Conservation (phyloP, 2,329 filamentous ascomycete genomes). For the Kalmusia sp. region DNA sequence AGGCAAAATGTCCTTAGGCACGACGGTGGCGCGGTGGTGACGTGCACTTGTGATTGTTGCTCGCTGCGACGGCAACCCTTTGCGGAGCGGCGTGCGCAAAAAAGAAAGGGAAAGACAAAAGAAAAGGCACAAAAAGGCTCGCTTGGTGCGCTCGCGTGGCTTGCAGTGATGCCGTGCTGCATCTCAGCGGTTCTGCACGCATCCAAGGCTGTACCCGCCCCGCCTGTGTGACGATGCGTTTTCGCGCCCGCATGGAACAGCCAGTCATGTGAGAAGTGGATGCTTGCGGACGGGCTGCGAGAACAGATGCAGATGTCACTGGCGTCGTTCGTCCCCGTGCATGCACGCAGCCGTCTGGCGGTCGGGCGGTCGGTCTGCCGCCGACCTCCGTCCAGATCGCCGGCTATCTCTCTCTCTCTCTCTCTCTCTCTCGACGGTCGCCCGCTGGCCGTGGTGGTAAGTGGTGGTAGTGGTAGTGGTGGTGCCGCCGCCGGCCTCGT, state of each 20-base stretch:
- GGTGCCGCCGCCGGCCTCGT: too few species aligned
- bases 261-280: constrained; percentile 19
- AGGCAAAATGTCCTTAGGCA: not conserved
- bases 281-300: not conserved
- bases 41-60: not conserved
- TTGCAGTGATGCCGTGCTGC: not conserved
- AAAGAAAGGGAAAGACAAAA: too few species aligned
- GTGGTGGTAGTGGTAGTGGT: too few species aligned
- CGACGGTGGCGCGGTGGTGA: not conserved
- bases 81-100: not conserved
- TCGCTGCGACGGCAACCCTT: not conserved
- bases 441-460: too few species aligned
- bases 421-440: too few species aligned
- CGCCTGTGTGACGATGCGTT: constrained; percentile 8
- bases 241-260: constrained; percentile 18
- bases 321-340: too few species aligned
- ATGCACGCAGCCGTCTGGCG: too few species aligned
- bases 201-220: not conserved
- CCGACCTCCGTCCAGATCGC: too few species aligned
- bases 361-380: too few species aligned
- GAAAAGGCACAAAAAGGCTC: constrained; percentile 2
- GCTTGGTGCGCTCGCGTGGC: not conserved
- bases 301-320: not conserved
- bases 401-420: too few species aligned
- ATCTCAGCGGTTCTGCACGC: not conserved